Conservation (phyloP, 2,329 filamentous ascomycete genomes). For the Pleochaeta shiraiana region DNA sequence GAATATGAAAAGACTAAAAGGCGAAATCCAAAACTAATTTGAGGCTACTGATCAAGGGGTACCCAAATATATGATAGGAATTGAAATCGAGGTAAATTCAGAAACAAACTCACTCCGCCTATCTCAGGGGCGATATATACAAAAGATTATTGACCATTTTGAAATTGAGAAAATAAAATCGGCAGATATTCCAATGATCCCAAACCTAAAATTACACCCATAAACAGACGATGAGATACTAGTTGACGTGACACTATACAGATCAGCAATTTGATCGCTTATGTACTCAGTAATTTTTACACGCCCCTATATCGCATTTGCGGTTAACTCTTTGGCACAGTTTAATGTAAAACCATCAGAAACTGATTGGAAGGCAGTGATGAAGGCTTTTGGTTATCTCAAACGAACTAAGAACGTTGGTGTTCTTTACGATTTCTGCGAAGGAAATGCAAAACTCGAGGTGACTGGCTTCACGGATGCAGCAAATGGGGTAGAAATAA, state of each 20-base stretch:
- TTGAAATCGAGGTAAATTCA: background rate
- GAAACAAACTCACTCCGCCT: background rate
- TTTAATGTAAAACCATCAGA: background rate
- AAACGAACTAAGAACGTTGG: background rate
- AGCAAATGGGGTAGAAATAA: no score
- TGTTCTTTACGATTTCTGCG: background rate
- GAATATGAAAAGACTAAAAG: background rate
- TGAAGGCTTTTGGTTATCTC: background rate
- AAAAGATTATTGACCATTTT: background rate
- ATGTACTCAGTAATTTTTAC: background rate
- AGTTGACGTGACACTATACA: background rate
- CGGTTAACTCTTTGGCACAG: background rate
- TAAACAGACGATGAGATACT: background rate
- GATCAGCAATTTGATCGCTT: background rate
- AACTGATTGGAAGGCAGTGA: background rate
- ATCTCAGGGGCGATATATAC: background rate
- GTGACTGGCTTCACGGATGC: no score
- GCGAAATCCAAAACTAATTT: background rate
- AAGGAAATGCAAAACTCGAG: no score
- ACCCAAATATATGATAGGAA: background rate
- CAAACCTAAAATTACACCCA: background rate
- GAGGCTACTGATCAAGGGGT: background rate
- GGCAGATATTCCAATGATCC: background rate
- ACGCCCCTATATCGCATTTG: background rate
- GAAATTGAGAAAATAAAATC: background rate